Base-by-base conservation (phyloP, 1,139 yeast genomes). In the Yarrowia galli region DNA sequence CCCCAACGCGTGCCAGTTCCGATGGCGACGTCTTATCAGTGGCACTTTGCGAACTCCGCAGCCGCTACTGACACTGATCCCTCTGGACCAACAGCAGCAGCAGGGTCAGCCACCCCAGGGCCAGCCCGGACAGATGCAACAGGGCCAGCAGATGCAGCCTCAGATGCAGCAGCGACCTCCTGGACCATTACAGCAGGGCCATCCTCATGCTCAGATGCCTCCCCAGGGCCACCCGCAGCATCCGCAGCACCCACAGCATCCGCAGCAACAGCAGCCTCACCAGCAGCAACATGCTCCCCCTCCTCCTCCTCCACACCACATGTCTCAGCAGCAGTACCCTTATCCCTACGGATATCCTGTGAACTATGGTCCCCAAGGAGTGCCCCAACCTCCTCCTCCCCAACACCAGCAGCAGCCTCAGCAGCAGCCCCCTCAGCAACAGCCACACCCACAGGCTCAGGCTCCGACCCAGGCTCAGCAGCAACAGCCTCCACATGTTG, bases 1-100 rank as follows among this genome's bases (percentile, higher is more conserved):
- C 2, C 90, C 95, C 38, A 89, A 89, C 75, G 95, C 95, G 7
- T 89, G 95, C 74, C 96, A 89, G 75, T 89, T 89, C 75, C 81
- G 96, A 74, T 89, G 95, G 95, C 82, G 96, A 73, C 79, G 95
- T 66, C 81, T 89, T 38, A 81, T 81, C 71, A 79, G 82, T 3
- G 85, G 84, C n/a, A 78, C 82, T 36, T 74, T 82, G 40, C 72
- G 80, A 10, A 68, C 70, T 20, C 63, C 67, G 13, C 73, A 70
- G 40, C 71, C 40, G 23, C 67, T 45, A 25, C 68, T 65, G 9
- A 65, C 67, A 22, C 68, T 67, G 46, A 35, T 56, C 35, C 54
- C 70, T 6, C 48, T 65, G 28, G 69, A 51, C 60, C 42, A 56
- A 38, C 68, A 63, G 69, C 56, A 58, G 51, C 42, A 16, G 46